phyloP scores from a whole-genome alignment of 1,139 yeast genomes.

The Pichia sp. region DNA sequence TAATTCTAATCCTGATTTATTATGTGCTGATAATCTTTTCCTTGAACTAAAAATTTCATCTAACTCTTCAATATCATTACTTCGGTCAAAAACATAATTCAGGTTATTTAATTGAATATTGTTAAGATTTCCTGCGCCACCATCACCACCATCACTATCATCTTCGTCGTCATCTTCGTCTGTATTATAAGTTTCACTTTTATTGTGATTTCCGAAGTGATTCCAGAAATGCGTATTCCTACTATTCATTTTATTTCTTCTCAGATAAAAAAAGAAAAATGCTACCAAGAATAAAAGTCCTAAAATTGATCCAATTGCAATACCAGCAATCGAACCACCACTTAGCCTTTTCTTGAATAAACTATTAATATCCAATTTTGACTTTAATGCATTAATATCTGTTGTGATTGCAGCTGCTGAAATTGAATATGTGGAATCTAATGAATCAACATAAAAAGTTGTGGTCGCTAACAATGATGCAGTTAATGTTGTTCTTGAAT shows the following conservation, averaged over 20 bases:
- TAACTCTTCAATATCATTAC: neutral
- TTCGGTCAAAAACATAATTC: neutral
- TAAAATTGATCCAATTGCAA: constrained; percentile 38
- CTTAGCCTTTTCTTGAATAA: constrained; percentile 14
- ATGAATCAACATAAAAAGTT: constrained; percentile 18
- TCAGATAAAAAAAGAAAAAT: constrained; percentile 19
- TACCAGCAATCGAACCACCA: constrained; percentile 37
- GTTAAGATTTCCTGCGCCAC: neutral
- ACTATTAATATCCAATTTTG: constrained; percentile 7
- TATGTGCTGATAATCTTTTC: neutral
- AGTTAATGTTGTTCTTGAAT: constrained; percentile 32
- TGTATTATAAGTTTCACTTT: neutral
- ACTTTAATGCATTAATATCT: constrained; percentile 19
- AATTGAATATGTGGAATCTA: constrained; percentile 21
- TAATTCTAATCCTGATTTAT: neutral
- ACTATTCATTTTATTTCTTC: constrained; percentile 16
- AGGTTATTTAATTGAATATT: neutral
- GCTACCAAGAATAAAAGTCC: constrained; percentile 30
- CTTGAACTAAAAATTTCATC: neutral
- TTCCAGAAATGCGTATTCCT: neutral
- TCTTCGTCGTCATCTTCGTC: neutral
- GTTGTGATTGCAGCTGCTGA: constrained; percentile 27
- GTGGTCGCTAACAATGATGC: constrained; percentile 32
- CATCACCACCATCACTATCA: neutral
- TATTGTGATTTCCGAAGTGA: neutral